Percentiles rank a stretch among this genome's conserved stretches.
Evolutionary conservation across 2,329 filamentous ascomycete genomes (phyloP).

Genomic region (Fragosphaeria purpurea): DNA sequence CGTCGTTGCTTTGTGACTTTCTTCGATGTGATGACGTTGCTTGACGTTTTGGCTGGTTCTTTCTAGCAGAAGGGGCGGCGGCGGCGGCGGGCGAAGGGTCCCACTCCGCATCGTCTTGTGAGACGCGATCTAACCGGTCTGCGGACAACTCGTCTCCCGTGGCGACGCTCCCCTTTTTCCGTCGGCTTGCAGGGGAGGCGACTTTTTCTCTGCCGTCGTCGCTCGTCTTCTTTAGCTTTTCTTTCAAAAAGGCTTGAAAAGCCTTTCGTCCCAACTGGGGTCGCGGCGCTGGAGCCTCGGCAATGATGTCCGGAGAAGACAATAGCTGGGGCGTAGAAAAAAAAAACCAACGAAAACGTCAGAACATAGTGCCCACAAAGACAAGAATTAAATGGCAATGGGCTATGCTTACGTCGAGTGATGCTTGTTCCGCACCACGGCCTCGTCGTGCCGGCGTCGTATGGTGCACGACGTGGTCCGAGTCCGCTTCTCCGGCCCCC

Average conservation of each 20-base stretch:
- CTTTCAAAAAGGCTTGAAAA: too few relatives aligned
- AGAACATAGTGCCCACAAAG: too few relatives aligned
- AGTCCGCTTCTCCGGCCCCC: too few relatives aligned
- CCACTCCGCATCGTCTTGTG: background rate
- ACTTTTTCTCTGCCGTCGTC: too few relatives aligned
- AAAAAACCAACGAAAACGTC: too few relatives aligned
- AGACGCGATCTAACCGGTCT: background rate
- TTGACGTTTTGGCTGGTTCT: background rate
- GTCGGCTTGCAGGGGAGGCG: background rate
- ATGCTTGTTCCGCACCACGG: too few relatives aligned
- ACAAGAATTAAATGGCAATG: too few relatives aligned
- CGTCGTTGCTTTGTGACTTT: too few relatives aligned
- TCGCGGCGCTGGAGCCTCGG: background rate
- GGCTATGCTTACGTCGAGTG: too few relatives aligned
- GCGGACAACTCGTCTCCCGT: background rate
- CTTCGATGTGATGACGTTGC: too few relatives aligned
- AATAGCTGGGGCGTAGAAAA: conserved; percentile 3
- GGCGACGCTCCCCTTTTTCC: background rate
- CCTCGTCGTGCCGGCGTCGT: too few relatives aligned
- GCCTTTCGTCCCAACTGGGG: background rate
- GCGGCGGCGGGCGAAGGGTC: background rate
- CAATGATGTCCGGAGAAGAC: conserved; percentile 19
- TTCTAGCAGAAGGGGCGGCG: background rate
- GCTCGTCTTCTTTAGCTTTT: background rate
- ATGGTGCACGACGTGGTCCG: too few relatives aligned